Conservation (phyloP, 805 yeast genomes). For the Scheffersomyces lignosus region DNA sequence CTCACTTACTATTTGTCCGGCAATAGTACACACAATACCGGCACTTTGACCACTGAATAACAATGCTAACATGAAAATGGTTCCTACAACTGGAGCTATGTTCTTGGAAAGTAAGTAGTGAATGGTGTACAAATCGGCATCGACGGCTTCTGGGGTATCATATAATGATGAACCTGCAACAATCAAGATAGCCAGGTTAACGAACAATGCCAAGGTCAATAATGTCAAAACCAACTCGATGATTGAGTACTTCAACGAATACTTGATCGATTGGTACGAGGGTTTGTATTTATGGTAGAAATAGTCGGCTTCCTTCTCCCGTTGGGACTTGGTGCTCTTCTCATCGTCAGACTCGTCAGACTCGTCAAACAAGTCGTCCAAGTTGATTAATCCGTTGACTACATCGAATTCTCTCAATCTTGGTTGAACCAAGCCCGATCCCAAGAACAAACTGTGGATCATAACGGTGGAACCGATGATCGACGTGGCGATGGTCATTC, state of each 20-base stretch:
- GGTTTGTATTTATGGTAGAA: conserved; percentile 59
- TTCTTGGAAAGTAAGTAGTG: conserved; percentile 59
- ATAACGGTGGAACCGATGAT: conserved; percentile 53
- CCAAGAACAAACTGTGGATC: conserved; percentile 52
- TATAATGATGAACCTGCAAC: conserved; percentile 80
- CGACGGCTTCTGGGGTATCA: conserved; percentile 60
- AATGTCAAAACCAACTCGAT: conserved; percentile 69
- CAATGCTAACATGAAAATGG: conserved; percentile 80
- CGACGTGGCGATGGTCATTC: conserved; percentile 48
- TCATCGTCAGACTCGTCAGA: neutral
- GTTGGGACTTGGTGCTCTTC: conserved; percentile 1
- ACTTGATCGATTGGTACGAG: conserved; percentile 66
- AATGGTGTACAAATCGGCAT: conserved; percentile 81
- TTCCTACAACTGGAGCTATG: conserved; percentile 77
- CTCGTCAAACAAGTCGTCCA: conserved; percentile 14
- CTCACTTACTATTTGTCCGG: conserved; percentile 90
- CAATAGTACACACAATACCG: conserved; percentile 89
- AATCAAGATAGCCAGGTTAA: conserved; percentile 78
- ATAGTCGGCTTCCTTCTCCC: conserved; percentile 24
- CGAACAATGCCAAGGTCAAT: conserved; percentile 79
- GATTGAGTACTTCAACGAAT: conserved; percentile 71
- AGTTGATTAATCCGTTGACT: conserved; percentile 29
- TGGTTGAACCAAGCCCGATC: conserved; percentile 51
- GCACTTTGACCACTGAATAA: conserved; percentile 87
- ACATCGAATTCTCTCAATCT: conserved; percentile 47